These are phyloP conservation scores for Lantana camara DNA, from an alignment of 257 asterid genomes.

Conservation along the genomic window DNA sequence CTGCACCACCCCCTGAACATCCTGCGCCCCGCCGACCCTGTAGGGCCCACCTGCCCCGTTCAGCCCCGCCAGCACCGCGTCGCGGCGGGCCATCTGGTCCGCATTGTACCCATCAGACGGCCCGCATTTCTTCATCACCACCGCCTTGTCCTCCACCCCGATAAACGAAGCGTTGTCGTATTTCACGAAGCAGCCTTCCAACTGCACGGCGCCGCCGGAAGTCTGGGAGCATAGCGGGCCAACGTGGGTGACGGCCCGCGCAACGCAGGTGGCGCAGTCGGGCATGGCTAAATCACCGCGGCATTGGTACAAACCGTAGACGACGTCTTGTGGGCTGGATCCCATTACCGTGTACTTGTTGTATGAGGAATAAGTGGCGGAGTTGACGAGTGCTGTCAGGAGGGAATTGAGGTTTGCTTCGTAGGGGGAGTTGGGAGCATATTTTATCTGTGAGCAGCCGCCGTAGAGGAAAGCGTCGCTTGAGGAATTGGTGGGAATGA, in stretches of 20 bases:
- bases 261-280: slow-evolving; percentile 89
- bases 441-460: slow-evolving; percentile 82
- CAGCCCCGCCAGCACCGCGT: slow-evolving; percentile 64
- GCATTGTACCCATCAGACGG: slow-evolving; percentile 60
- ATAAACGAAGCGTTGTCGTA: slow-evolving; percentile 72
- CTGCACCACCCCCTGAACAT: slow-evolving; percentile 85
- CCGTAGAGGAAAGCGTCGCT: slow-evolving; percentile 60
- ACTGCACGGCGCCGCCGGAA: slow-evolving; percentile 81
- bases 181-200: slow-evolving; percentile 83
- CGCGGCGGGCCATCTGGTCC: slow-evolving; percentile 64
- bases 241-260: slow-evolving; percentile 59
- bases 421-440: slow-evolving; percentile 56
- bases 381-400: slow-evolving; percentile 77
- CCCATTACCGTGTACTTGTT: slow-evolving; percentile 76
- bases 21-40: slow-evolving; percentile 73
- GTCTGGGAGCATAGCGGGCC: slow-evolving; percentile 54
- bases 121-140: slow-evolving; percentile 86
- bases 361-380: slow-evolving; percentile 90
- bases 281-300: slow-evolving; percentile 90
- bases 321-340: slow-evolving; percentile 55
- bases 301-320: slow-evolving; percentile 81
- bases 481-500: slow-evolving; percentile 33
- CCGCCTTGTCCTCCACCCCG: slow-evolving; percentile 82
- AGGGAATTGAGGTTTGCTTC: slow-evolving; percentile 82
- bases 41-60: slow-evolving; percentile 69